Base-by-base conservation (phyloP, 148 eudicot species). In the Chenopodium quinoa region DNA sequence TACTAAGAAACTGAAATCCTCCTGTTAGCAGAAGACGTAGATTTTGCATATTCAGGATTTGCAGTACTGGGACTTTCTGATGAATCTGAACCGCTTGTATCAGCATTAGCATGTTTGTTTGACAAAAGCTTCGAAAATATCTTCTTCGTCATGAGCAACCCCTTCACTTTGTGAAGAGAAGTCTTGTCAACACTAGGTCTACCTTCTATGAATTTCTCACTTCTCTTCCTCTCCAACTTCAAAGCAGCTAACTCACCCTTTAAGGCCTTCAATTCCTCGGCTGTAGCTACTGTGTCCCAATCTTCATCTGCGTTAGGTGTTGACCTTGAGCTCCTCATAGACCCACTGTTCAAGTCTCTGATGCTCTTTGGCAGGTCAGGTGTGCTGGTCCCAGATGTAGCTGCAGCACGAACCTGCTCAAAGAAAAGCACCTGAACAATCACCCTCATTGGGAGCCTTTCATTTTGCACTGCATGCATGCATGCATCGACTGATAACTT, bases 401-500 rank as follows among this genome's bases (percentile, higher is more conserved):
- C 94, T 27, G 95, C 84, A 64, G 97, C 96, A 4, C 99, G 87
- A 70, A 88, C 94, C 83, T 92, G 99, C 90, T 94, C 99, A 29
- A 94, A 93, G 84, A 92, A 97, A 71, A 97, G 97, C 34, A 97
- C 94, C 76, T 94, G 99, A 12, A 94, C 93, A 9, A 97, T 92
- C 9, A 94, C 91, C 19, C 99, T 88, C 88, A 97, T 56, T 0
- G 98, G 99, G 12, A 97, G 94, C 40, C 99, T 82, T 87, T 97
- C 99, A 65, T 97, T 97, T 78, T 94, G 99, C 3, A 92, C 99
- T 0, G 99, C 99, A 14, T 97, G 99, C 89, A 86, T 88, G 82
- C 98, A 94, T 19, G 97, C 99, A 20, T 97, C 98, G 2, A 85
- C 93, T 1, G 99, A 97, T 27, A 97, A 93, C 86, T 97, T 97